Evolutionary conservation across 306 rosid species (phyloP).

Genomic region (Lupinus albus): DNA sequence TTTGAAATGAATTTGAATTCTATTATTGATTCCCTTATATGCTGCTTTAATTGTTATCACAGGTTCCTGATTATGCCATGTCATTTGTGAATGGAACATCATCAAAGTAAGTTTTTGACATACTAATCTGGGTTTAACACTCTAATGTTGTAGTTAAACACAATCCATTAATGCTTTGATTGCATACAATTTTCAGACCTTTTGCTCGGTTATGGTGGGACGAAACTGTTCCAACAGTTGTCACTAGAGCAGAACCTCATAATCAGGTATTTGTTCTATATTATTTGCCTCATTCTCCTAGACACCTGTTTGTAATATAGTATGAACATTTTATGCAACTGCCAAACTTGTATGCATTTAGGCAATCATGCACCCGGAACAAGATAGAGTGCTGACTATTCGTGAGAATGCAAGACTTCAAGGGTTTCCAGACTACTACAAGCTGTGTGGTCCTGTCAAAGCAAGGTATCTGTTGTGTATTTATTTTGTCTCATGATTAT

Average conservation of each 20-base stretch:
- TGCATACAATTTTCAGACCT: constrained; percentile 51
- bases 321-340: neutral
- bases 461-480: constrained; percentile 51
- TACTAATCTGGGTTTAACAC: neutral
- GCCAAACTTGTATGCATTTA: constrained; percentile 21
- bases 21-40: neutral
- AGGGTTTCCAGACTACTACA: constrained; percentile 88
- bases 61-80: constrained; percentile 91
- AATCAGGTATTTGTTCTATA: constrained; percentile 57
- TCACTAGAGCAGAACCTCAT: constrained; percentile 74
- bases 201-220: constrained; percentile 97
- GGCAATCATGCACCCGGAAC: constrained; percentile 77
- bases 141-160: constrained; percentile 8
- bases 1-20: neutral
- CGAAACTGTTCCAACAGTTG: constrained; percentile 86
- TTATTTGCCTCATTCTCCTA: neutral
- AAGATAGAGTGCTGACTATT: constrained; percentile 70
- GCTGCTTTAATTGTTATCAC: neutral
- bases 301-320: neutral
- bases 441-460: constrained; percentile 69
- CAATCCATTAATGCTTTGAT: neutral
- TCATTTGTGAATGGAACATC: constrained; percentile 67
- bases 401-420: constrained; percentile 94
- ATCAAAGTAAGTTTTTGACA: constrained; percentile 56
- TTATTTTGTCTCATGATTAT: neutral